Conservation (phyloP, 2,329 filamentous ascomycete genomes). For the Huntiella moniliformis region DNA sequence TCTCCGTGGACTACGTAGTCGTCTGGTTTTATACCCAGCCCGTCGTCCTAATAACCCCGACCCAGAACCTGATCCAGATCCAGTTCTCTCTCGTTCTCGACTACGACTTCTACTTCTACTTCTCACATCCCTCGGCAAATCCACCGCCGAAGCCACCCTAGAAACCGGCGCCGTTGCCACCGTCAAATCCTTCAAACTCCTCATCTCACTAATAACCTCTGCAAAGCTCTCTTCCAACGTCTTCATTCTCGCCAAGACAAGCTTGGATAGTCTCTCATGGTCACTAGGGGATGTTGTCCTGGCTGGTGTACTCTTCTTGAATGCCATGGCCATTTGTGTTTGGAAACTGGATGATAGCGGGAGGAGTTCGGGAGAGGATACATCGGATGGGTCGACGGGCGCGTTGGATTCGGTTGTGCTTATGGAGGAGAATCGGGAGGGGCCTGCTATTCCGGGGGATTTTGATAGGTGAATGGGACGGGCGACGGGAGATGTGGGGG, state of each 20-base stretch:
- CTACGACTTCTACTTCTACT: not conserved
- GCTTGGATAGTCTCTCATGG: slow-evolving; percentile 54
- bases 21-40: too few species aligned
- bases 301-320: slow-evolving; percentile 31
- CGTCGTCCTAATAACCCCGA: too few species aligned
- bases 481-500: slow-evolving; percentile 27
- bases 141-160: too few species aligned
- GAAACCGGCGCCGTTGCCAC: slow-evolving; percentile 21
- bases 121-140: not conserved
- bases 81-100: not conserved
- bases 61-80: too few species aligned
- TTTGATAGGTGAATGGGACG: slow-evolving; percentile 33
- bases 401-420: slow-evolving; percentile 43
- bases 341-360: slow-evolving; percentile 58
- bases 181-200: slow-evolving; percentile 33
- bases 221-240: slow-evolving; percentile 79
- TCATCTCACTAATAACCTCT: slow-evolving; percentile 68
- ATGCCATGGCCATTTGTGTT: slow-evolving; percentile 60
- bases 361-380: slow-evolving; percentile 35
- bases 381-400: slow-evolving; percentile 25
- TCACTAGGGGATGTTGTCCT: slow-evolving; percentile 21
- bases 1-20: too few species aligned
- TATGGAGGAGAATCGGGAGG: slow-evolving; percentile 5
- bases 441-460: slow-evolving; percentile 13
- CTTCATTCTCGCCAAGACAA: slow-evolving; percentile 81